Conservation (phyloP, 306 rosid genomes). For the Vigna mungo region DNA sequence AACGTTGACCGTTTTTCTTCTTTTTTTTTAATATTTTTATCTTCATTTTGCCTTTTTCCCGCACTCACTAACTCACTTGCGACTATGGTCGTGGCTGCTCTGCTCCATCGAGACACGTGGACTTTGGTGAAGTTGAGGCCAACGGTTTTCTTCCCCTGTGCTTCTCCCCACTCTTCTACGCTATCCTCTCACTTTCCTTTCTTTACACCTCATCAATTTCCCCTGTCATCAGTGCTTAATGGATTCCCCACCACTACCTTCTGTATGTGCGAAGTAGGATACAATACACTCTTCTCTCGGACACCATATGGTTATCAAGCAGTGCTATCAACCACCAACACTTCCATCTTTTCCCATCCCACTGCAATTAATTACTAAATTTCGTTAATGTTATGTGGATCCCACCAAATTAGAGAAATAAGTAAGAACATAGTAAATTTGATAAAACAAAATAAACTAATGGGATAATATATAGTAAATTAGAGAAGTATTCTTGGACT, state of each 20-base stretch:
- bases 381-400: too few species aligned
- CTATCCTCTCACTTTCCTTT: neutral
- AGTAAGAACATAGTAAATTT: too few species aligned
- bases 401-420: too few species aligned
- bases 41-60: neutral
- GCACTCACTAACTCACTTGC: neutral
- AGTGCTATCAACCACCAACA: too few species aligned
- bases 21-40: neutral
- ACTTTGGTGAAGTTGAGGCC: conserved; percentile 43
- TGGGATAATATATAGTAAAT: too few species aligned
- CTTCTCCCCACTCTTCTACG: neutral
- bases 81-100: neutral
- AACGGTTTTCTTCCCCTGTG: neutral
- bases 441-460: too few species aligned
- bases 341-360: too few species aligned
- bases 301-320: neutral
- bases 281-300: too few species aligned
- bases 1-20: conserved; percentile 40
- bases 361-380: too few species aligned
- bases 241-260: neutral
- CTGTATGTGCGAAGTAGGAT: neutral
- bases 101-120: neutral
- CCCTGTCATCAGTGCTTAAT: neutral
- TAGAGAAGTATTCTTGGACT: too few species aligned
- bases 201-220: neutral